Base-by-base conservation (phyloP, 306 rosid species). In the Benincasa hispida region DNA sequence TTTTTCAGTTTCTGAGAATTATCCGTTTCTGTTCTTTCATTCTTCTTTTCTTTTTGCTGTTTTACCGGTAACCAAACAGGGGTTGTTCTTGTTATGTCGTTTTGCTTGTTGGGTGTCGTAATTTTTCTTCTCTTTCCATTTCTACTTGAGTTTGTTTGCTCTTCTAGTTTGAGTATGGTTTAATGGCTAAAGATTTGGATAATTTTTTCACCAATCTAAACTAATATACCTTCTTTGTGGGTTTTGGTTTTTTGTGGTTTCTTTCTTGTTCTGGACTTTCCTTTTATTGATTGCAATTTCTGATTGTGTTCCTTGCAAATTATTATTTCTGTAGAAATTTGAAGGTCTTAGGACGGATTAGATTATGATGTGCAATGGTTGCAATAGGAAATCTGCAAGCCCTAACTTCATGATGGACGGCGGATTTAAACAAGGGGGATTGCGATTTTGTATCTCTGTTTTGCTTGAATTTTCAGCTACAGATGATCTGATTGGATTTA, bases 331-430 rank as follows among this genome's bases (percentile, higher is more conserved):
- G 76, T 70, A 70, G 76, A 25, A 18, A 25, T 27, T 70, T 17
- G 55, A 56, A 74, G 61, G 69, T 30, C 56, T 68, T 41, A 37
- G 39, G 60, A 56, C 59, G 69, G 51, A 17, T 41, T 48, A 18
- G 80, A 73, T 66, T 81, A 81, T 84, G 85, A 89, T 89, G 94
- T 92, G 94, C 84, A 86, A 86, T 78, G 90, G 91, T 83, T 81
- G 92, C 4, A 83, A 83, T 85, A 82, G 76, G 81, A 82, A 88
- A 55, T 88, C 91, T 75, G 60, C 83, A 79, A 55, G 86, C 62
- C 2, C 84, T 66, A 86, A 88, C 72, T 85, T 78, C 37, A 60
- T 39, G 74, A 89, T 86, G 96, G 89, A 84, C 50, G 78, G 76
- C 24, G 84, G 66, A 67, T 67, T 58, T 45, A 82, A 80, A 74